Base-by-base conservation (phyloP, 2,329 filamentous ascomycete species). In the Beauveria sp. region DNA sequence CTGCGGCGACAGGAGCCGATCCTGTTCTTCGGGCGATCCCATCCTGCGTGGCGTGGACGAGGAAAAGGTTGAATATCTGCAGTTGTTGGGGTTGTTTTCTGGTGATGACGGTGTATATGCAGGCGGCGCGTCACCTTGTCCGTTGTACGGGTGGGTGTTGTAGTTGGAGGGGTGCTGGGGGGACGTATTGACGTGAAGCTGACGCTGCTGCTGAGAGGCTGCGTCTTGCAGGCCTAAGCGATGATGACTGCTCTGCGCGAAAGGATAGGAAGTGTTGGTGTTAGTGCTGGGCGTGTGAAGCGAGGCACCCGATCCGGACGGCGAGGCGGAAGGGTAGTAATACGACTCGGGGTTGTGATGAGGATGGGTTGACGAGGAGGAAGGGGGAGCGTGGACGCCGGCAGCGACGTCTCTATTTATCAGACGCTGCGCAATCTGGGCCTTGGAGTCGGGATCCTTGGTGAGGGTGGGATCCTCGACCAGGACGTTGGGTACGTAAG, bases 21-120 rank as follows among this genome's bases (percentile, higher is more conserved):
- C 74, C 22, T 72, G 70, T 66, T 83, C 80, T 45, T 76, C 73
- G 2, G 71, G 67, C 12, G 68, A 65, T 6, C 76, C 78, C 79
- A 82, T 82, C 28, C 62, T 73, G 60, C 60, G 50, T 63, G 63
- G 61, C 28, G 24, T 63, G 10, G 43, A 64, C 16, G 66, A 68
- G 1, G 68, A 63, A 67, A 82, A 80, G 8, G 80, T 81, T 63
- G 73, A 77, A 67, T 83, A 83, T 63, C 73, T 76, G 67, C 83
- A 81, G 64, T 73, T 75, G 60, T 64, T 69, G 54, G 53, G 62
- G 31, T 61, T 61, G 18, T 69, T 65, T 8, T 73, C 69, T 14
- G 76, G 76, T 24, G 73, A 71, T 18, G 73, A 72, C 5, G 65
- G 63, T 3, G 66, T 62, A 68, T 83, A 83, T 10, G 80, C 80